Conservation (phyloP, 2,329 filamentous ascomycete species). For the Pseudogymnoascus sp. region DNA sequence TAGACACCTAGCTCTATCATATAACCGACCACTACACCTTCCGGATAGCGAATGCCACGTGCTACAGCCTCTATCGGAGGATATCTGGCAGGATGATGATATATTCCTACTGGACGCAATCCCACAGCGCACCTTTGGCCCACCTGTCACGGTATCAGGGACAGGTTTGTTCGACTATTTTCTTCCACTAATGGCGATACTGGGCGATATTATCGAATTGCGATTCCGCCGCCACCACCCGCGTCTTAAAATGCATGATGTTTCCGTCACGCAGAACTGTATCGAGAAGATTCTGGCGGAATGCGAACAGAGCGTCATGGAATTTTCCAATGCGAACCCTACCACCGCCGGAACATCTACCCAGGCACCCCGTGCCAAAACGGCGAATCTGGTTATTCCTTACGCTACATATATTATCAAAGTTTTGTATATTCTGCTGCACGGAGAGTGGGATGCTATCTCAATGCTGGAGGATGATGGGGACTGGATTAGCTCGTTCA, state of each 20-base stretch:
- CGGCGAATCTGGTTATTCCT: constrained; percentile 14
- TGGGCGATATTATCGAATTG: constrained; percentile 41
- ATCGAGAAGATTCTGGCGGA: background rate
- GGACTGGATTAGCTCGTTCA: constrained; percentile 39
- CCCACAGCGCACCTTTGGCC: constrained; percentile 22
- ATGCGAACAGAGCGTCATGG: background rate
- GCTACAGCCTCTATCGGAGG: constrained; percentile 18
- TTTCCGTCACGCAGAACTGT: background rate
- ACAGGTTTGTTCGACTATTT: constrained; percentile 42
- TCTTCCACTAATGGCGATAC: constrained; percentile 39
- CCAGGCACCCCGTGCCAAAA: constrained; percentile 19
- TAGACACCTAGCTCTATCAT: constrained; percentile 11
- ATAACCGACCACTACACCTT: constrained; percentile 29
- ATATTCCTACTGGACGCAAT: background rate
- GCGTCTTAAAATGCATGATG: constrained; percentile 26
- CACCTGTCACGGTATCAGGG: constrained; percentile 33
- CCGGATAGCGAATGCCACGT: constrained; percentile 39
- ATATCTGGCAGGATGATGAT: constrained; percentile 9
- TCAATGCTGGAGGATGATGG: constrained; percentile 41
- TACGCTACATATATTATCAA: constrained; percentile 40
- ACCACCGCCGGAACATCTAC: background rate
- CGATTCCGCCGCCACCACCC: constrained; percentile 38
- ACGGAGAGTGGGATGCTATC: constrained; percentile 36
- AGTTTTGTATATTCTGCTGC: constrained; percentile 39
- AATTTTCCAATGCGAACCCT: constrained; percentile 6